Evolutionary conservation across 495 filamentous ascomycete genomes (phyloP), one percentile per base, ranked within the genome.

Genomic region (Thozetella sp.): DNA sequence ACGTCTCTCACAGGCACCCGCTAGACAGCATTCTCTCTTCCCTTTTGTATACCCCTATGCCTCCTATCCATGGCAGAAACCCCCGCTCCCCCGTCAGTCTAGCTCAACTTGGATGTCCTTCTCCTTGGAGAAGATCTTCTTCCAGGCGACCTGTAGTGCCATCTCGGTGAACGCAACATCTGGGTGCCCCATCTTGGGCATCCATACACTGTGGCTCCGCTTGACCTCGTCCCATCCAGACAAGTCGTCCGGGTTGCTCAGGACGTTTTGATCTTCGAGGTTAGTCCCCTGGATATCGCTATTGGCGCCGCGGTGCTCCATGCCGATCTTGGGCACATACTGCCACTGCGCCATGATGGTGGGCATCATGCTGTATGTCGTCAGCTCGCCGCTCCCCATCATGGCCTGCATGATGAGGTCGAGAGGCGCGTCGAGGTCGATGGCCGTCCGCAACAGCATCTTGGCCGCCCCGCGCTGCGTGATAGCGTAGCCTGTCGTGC

Each of bases 221-320:
- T 54, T 54, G 52, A 54, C 52, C 52, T 54, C 25, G 52, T 54
- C 52, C 52, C 52, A 54, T 22, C 52, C 52, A 6, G 25, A 30
- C 52, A 27, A n/a, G 25, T 54, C 52, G 23, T 48, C 43, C 10
- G 52, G 25, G 52, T 54, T 12, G 25, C 22, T 24, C 25, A 30
- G 17, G 23, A 54, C 17, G 11, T 48, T 48, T n/a, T 48, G 43
- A 20, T 25, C 52, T 17, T 54, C 25, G 23, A 34, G 25, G n/a
- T 34, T 34, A 13, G 25, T 34, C 23, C 52, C 52, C 15, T 34
- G 52, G 52, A 54, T 54, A 25, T 54, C 52, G 52, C 25, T 30
- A 17, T 54, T 26, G 52, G 52, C 52, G 52, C 52, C 52, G 52
- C 52, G 52, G 23, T 30, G 52, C 25, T 54, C 52, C 52, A 54